Evolutionary conservation across 495 filamentous ascomycete species (phyloP), one percentile per base, ranked within the genome.

Genomic region (Aspergillus cristatus): DNA sequence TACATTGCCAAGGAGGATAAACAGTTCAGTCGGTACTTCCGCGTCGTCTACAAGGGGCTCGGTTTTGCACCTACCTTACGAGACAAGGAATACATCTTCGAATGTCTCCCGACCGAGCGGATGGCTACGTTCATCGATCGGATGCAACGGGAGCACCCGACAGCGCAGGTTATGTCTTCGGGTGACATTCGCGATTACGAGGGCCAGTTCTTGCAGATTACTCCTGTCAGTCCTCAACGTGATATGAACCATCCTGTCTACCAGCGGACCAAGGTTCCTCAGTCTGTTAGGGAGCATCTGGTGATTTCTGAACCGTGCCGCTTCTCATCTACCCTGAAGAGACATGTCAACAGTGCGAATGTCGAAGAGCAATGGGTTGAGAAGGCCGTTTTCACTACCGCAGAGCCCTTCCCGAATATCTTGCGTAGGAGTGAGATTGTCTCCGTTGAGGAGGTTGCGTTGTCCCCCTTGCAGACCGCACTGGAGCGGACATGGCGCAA

Each of bases 51-150:
- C 65, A 82, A 81, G 51, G 91, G 91, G 14, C 77, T 97, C 35
- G 91, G 93, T 0, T 98, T 97, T 60, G 86, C 86, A 8, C 34
- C 72, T 2, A 79, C 69, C 26, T 53, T 97, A 30, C 74, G 87
- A 35, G 89, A 96, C 54, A 93, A 94, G 62, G 82, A 94, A 38
- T 97, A 86, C 53, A 82, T 99, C 32, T 93, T 90, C 42, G 84
- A 97, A 62, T 86, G 79, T 3, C 74, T 76, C 6, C 71, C 82
- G 1, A 76, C 66, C 3, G 93, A 97, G 53, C 78, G 80, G 12
- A 76, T 84, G 39, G 72, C 79, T 2, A 76, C 75, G 7, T 97
- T 99, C 54, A 84, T 86, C 15, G 90, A 99, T 57, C 81, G 86
- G 29, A 82, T 97, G 77, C 87, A 91, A 47, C 79, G 87, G 60